Base-by-base conservation (phyloP, 805 yeast species). In the Komagataella ulmi region DNA sequence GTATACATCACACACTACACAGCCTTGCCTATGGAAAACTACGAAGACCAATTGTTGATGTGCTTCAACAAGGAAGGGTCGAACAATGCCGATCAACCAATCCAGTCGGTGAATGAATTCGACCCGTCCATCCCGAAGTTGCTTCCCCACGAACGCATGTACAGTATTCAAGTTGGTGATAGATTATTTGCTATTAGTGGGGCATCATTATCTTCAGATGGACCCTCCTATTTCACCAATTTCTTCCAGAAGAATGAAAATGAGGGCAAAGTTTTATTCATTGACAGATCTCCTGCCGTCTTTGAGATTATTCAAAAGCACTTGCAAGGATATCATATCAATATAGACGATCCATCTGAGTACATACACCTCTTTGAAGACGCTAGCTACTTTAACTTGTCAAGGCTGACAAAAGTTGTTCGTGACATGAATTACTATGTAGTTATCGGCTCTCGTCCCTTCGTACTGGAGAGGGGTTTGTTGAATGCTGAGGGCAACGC, bases 141-240 rank as follows among this genome's bases (percentile, higher is more conserved):
- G 3, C 69, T 88, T 23, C 91, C 93, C 0, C 86, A 81, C 57
- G 85, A 81, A 46, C 76, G 72, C 53, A 78, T 85, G 65, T 88
- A 75, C 65, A 72, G 81, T 17, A 74, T 88, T 23, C 87, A 83
- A 61, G 80, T 88, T 10, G 95, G 95, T 0, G 74, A 72, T 45
- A 72, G 71, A 55, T 56, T 78, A 23, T 88, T 81, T 63, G 69
- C 73, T n/a, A 58, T 83, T 17, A 81, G 88, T 59, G 96, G 96
- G 1, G 90, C 93, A 0, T 87, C 96, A 2, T 66, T 89, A 44
- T 83, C 88, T 23, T 85, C 85, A 2, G 97, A 89, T 66, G 83
- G 83, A 0, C 97, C 97, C 0, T 86, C 95, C 3, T 88, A 85
- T 62, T 90, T 89, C 69, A 88, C 97, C 2, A 71, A 75, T 24